phyloP scores from a whole-genome alignment of 345 rosid species.

The Brassica rapa region DNA sequence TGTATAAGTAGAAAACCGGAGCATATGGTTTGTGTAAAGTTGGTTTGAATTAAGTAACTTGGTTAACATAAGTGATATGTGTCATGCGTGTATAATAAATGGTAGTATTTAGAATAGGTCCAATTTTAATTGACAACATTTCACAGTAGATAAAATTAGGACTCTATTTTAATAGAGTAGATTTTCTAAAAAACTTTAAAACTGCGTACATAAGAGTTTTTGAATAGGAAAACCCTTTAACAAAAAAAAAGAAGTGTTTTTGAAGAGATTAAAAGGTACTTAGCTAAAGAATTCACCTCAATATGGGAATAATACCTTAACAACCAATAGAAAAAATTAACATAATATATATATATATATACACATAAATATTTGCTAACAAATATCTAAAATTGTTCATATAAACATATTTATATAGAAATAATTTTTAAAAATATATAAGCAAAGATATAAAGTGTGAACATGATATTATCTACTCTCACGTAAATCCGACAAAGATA shows the following conservation, averaged over 20 bases:
- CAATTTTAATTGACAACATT: no score
- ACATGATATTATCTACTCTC: not conserved
- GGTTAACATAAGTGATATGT: no score
- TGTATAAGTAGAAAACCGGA: no score
- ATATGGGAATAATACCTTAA: conserved; percentile 1
- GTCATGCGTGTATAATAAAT: no score
- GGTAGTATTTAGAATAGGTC: no score
- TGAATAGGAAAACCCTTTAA: no score
- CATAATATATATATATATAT: not conserved
- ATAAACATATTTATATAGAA: not conserved
- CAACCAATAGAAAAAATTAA: conserved; percentile 15
- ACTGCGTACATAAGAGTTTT: not conserved
- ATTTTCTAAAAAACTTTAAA: not conserved
- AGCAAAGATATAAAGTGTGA: not conserved
- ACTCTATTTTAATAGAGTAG: no score
- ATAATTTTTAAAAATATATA: not conserved
- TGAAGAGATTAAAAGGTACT: not conserved
- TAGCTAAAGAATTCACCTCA: not conserved
- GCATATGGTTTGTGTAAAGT: no score
- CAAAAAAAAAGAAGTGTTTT: no score
- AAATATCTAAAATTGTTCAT: not conserved
- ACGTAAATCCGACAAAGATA: not conserved
- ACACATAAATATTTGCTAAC: not conserved
- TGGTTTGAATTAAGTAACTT: no score
- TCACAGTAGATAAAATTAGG: no score